Evolutionary conservation across 345 rosid genomes (phyloP).

Genomic region (rapeseed (Brassica napus)): Da-Ae NC_063439.1:19564501-19565000

Average conservation of each 20-base stretch:
- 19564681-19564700: not conserved
- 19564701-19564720: not conserved
- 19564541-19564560: not conserved
- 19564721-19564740: not conserved
- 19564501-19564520: not conserved
- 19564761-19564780: not conserved
- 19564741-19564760: not conserved
- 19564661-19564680: not conserved
- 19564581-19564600: not conserved
- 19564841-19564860: constrained; percentile 4
- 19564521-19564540: not conserved
- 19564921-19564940: constrained; percentile 31
- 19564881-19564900: constrained; percentile 20
- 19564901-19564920: constrained; percentile 10
- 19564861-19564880: constrained; percentile 4
- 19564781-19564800: constrained; percentile 6
- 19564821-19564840: not conserved
- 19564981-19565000: constrained; percentile 3
- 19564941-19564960: constrained; percentile 28
- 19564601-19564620: not conserved
- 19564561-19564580: not conserved
- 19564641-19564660: not conserved
- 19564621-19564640: not conserved
- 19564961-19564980: constrained; percentile 14
- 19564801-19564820: not conserved